Base-by-base conservation (phyloP, 1,284 basidiomycete genomes). In the Ceratorhiza oryzae-sativae region DNA sequence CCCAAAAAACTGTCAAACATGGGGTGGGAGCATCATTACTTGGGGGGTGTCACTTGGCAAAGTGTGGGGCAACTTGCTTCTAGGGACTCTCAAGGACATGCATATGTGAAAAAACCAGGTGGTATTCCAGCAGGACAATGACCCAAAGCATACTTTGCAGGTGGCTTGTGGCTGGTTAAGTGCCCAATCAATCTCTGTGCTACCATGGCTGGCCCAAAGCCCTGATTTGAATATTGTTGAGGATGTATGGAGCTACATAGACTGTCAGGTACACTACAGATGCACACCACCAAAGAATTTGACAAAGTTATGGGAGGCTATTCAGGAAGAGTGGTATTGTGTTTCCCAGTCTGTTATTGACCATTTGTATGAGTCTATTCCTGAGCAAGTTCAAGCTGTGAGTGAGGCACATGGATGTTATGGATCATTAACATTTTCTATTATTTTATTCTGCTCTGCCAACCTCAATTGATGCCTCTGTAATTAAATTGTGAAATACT, bases 11-110 rank as follows among this genome's bases (percentile, higher is more conserved):
- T 12, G 56, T 75, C 41, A 73, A 73, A 51, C 56, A 71, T 70
- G 73, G 74, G 65, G 74, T 15, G 73, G 73, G 18, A 62, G 30
- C 3, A 20, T 75, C 20, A 75, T 75, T 67, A 67, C 74, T 20
- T 76, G 74, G 74, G 74, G 75, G 23, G 74, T 51, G 59, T 75
- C 8, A 51, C 58, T 18, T 23, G 51, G 20, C 8, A 58, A 18
- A 73, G 74, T 3, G 20, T 60, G 10, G 73, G 74, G 12, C 55
- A 42, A 15, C 63, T 73, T 49, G n/a, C 62, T 75, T 32, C 70
- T 70, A 4, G 67, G 51, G 32, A 74, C 71, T 30, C 45, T 74
- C 25, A 32, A 67, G 25, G 71, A 75, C 46, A 42, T 75, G 65
- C 55, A 71, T 10, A 67, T 76, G 27, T 46, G 12, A 34, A 30